Conservation (phyloP, 805 yeast genomes). For the Ogataea paraovalis region DNA sequence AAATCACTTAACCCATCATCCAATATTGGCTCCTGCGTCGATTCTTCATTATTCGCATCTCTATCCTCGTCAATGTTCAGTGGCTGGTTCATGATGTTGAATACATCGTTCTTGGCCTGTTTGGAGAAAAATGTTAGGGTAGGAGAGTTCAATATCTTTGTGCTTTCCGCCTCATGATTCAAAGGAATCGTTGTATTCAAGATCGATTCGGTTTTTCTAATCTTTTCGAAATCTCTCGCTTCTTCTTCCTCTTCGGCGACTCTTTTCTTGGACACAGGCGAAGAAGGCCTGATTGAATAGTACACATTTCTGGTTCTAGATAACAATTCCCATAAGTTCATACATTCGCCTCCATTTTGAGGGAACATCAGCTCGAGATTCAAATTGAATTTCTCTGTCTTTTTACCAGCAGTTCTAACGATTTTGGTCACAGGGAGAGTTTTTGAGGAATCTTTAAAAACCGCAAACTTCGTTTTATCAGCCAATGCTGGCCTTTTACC, state of each 20-base stretch:
- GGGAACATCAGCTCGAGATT: conserved; percentile 59
- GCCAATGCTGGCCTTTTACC: neutral
- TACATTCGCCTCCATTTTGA: conserved; percentile 40
- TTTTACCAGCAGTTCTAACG: conserved; percentile 53
- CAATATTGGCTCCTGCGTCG: conserved; percentile 6
- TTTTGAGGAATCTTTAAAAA: conserved; percentile 36
- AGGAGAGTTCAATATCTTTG: conserved; percentile 51
- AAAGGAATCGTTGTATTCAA: conserved; percentile 2
- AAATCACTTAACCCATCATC: conserved; percentile 32
- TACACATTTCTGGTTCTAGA: conserved; percentile 42
- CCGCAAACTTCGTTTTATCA: conserved; percentile 22
- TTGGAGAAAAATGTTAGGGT: conserved; percentile 76
- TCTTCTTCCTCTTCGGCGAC: neutral
- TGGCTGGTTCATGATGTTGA: conserved; percentile 68
- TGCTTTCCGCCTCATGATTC: conserved; percentile 13
- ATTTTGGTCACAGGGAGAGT: conserved; percentile 44
- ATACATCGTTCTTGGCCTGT: conserved; percentile 70
- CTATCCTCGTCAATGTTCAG: conserved; percentile 14
- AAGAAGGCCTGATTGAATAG: neutral
- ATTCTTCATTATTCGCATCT: conserved; percentile 10
- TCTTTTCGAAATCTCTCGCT: conserved; percentile 6
- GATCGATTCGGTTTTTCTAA: neutral
- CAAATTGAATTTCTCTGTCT: conserved; percentile 53
- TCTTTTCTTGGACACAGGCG: conserved; percentile 7
- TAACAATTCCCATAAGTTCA: conserved; percentile 46